phyloP scores from a whole-genome alignment of 306 rosid genomes.

The Chamaecrista fasciculata region DNA sequence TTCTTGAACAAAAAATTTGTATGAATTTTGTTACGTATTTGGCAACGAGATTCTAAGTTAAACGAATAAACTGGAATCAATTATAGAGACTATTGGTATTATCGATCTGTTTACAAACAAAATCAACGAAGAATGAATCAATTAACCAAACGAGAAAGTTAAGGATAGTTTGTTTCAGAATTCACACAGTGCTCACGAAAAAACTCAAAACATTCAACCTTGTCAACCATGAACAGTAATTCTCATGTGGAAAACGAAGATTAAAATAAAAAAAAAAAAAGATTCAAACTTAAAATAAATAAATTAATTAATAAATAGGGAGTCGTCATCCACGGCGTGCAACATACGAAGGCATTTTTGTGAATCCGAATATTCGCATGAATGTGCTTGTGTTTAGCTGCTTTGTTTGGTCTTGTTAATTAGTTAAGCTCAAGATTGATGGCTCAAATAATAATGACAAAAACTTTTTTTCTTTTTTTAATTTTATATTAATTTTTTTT shows the following conservation, averaged over 20 bases:
- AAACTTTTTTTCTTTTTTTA: too few relatives aligned
- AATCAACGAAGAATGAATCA: background rate
- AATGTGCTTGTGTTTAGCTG: background rate
- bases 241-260: background rate
- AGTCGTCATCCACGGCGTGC: background rate
- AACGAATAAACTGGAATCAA: background rate
- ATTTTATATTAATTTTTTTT: too few relatives aligned
- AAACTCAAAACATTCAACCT: background rate
- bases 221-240: conserved; percentile 13
- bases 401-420: too few relatives aligned
- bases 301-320: too few relatives aligned
- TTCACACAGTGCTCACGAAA: background rate
- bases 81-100: background rate
- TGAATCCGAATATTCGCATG: background rate
- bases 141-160: background rate
- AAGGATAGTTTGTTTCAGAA: conserved; percentile 14
- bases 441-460: too few relatives aligned
- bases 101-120: too few relatives aligned
- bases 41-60: background rate
- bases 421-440: too few relatives aligned
- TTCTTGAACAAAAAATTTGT: background rate
- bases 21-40: background rate
- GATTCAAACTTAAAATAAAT: too few relatives aligned
- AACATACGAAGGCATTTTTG: background rate
- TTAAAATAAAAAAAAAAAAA: background rate